Evolutionary conservation across 2,329 filamentous ascomycete genomes (phyloP).

Genomic region (Stagonosporopsis rhizophila): DNA sequence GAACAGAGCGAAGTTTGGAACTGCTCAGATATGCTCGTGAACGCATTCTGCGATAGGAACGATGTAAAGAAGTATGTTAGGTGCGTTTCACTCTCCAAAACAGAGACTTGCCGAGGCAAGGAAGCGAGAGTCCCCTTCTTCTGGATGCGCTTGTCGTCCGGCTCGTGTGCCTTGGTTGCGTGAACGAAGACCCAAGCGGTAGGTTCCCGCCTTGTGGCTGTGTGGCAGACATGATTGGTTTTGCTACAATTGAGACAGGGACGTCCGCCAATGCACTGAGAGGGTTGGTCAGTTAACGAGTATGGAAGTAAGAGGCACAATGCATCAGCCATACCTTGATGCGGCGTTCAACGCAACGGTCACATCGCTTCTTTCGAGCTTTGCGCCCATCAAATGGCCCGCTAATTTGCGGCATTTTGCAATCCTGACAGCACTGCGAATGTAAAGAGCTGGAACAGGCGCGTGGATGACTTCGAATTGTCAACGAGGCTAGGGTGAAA

Average conservation of each 20-base stretch:
- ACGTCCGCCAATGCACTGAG: conserved; percentile 33
- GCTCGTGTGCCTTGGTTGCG: background rate
- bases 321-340: conserved; percentile 26
- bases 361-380: conserved; percentile 35
- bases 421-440: background rate
- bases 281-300: background rate
- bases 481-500: conserved; percentile 1
- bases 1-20: conserved; percentile 21
- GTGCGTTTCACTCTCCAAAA: conserved; percentile 5
- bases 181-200: conserved; percentile 27
- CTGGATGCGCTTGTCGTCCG: background rate
- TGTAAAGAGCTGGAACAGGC: too few species aligned
- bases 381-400: conserved; percentile 41
- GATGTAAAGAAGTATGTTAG: conserved; percentile 32
- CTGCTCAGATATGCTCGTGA: conserved; percentile 15
- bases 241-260: conserved; percentile 33
- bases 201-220: conserved; percentile 4
- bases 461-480: background rate
- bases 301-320: background rate
- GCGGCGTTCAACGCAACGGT: conserved; percentile 34
- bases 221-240: conserved; percentile 24
- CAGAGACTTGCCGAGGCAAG: background rate
- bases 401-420: conserved; percentile 23
- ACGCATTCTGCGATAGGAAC: conserved; percentile 33
- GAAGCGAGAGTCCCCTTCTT: too few species aligned